Evolutionary conservation across 140 eudicot genomes (phyloP).

Genomic region (Flaveria floridana): DNA sequence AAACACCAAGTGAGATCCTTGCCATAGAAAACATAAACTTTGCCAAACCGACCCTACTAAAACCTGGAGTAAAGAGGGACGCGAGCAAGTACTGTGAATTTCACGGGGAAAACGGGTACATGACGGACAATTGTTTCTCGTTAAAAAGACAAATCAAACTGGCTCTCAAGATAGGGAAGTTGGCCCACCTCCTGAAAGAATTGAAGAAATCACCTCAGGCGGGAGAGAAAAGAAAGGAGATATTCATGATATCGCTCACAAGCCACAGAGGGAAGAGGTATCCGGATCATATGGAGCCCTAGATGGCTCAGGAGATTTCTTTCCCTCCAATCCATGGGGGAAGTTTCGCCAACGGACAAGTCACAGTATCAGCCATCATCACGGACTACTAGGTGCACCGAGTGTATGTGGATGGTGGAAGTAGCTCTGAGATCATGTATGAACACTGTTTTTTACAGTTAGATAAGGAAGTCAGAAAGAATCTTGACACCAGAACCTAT

Average conservation of each 20-base stretch:
- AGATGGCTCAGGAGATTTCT: not conserved
- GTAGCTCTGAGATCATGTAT: too few relatives aligned
- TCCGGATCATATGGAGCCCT: not conserved
- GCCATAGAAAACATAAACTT: too few relatives aligned
- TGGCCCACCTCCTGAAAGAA: not conserved
- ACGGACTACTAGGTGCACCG: not conserved
- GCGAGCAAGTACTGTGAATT: not conserved
- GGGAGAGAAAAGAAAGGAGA: not conserved
- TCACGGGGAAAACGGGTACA: not conserved
- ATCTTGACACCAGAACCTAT: too few relatives aligned
- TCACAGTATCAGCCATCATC: not conserved
- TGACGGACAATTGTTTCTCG: not conserved
- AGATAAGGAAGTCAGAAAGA: too few relatives aligned
- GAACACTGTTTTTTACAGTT: too few relatives aligned
- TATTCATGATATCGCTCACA: not conserved
- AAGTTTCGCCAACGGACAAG: not conserved
- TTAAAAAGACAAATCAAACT: too few relatives aligned
- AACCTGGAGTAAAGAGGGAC: too few relatives aligned
- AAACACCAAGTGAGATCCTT: too few relatives aligned
- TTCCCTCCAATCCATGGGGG: not conserved
- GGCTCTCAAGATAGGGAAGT: not conserved
- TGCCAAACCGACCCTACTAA: too few relatives aligned
- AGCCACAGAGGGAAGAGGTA: not conserved
- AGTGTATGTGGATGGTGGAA: too few relatives aligned
- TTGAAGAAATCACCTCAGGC: not conserved